Percentiles rank a stretch among this genome's conserved stretches.
phyloP scores from a whole-genome alignment of 352 stramenopile species.

The Aphanomyces euteiches region DNA sequence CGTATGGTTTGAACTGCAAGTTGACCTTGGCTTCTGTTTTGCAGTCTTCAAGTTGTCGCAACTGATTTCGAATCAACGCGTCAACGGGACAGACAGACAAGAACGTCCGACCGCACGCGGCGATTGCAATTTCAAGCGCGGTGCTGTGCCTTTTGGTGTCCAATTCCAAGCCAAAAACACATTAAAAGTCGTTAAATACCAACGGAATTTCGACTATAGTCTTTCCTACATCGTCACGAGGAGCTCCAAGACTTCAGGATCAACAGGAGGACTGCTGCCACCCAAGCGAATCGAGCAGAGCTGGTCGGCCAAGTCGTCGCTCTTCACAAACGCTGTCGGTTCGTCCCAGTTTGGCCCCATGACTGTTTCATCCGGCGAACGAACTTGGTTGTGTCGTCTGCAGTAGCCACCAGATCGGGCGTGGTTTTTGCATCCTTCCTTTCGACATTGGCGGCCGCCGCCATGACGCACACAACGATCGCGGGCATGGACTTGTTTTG shows the following conservation, averaged over 20 bases:
- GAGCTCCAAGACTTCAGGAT: no score
- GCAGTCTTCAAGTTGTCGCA: no score
- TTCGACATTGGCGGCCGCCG: conserved; percentile 10
- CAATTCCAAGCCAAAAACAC: background rate
- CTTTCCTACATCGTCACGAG: background rate
- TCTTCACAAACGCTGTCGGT: background rate
- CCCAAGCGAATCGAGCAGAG: background rate
- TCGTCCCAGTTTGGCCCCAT: background rate
- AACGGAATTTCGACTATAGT: background rate
- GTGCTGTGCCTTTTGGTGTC: no score
- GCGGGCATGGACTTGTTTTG: conserved; percentile 17
- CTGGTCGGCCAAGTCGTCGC: background rate
- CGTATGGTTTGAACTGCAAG: no score
- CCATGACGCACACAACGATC: conserved; percentile 20
- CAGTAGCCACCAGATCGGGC: conserved; percentile 20
- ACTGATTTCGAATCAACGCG: no score
- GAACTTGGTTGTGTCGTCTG: conserved; percentile 2
- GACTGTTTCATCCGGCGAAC: background rate
- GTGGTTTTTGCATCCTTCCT: background rate
- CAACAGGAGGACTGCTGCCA: background rate
- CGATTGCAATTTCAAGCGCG: no score
- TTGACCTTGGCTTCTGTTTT: no score
- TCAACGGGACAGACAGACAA: no score
- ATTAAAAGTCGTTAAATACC: background rate
- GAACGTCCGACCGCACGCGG: no score